Evolutionary conservation across 148 eudicot genomes (phyloP), one percentile per base, ranked within the genome.

Genomic region (Chenopodium album): DNA sequence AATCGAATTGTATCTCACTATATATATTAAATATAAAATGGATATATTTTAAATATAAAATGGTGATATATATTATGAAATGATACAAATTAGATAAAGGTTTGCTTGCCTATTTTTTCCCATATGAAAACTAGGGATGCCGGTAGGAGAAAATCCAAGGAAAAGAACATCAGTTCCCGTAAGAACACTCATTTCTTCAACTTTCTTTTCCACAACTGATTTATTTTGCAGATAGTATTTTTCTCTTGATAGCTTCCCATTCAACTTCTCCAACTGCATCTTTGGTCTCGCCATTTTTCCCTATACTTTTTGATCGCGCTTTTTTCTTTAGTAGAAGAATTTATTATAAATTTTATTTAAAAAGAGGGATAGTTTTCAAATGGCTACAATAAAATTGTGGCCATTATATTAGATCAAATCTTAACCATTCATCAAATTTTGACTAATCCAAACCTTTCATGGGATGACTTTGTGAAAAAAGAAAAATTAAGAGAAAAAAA

Each of bases 221-320:
- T 34, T 83, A 29, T 63, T 80, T 7, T 80, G 83, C 74, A 79
- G 34, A 20, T 79, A 86, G 12, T 81, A 86, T 13, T 86, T 81
- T 8, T 86, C 83, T 41, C 81, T 82, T 82, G 85, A 60, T 0
- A 76, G 52, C 14, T 82, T 75, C 19, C 85, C 88, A 62, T 70
- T 48, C n/a, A 86, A 54, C 41, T 73, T 86, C 81, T 86, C 83
- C 69, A 86, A 68, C 54, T 79, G 83, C 19, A 86, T 22, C 52
- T 23, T 83, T 76, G 88, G 88, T 59, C 88, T 86, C 85, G 82
- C 88, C 88, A 86, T 86, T 82, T 73, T 77, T 1, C 3, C 2
- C 23, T 52, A 52, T 3, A 52, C 17, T 52, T 52, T 0, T 50
- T 72, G 8, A 37, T 37, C 44, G 6, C 20, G 10, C 19, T 31